These are phyloP conservation scores for Penicillium maclennaniae DNA, from an alignment of 495 filamentous ascomycete species.

Conservation along the genomic window DNA sequence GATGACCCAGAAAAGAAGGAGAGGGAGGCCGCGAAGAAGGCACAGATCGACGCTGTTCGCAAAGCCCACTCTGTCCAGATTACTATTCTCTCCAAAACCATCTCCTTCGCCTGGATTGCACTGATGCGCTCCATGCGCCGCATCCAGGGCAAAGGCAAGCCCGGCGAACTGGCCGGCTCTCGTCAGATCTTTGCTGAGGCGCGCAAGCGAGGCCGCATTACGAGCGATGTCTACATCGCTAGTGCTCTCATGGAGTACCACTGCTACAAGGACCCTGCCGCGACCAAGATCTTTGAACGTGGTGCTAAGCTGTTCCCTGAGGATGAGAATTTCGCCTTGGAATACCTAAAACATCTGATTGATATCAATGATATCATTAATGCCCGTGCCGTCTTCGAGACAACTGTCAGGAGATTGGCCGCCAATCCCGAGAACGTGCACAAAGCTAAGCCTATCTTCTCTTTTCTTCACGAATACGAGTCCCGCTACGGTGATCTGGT, in stretches of 20 bases:
- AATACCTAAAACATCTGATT: conserved; percentile 92
- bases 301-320: conserved; percentile 89
- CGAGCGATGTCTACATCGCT: conserved; percentile 89
- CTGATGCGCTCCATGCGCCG: conserved; percentile 91
- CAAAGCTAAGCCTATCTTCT: conserved; percentile 79
- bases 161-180: conserved; percentile 66
- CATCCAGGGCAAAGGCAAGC: conserved; percentile 85
- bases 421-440: conserved; percentile 64
- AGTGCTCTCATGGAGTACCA: conserved; percentile 89
- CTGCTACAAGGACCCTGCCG: conserved; percentile 89
- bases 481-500: conserved; percentile 87
- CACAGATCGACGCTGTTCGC: conserved; percentile 67
- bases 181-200: conserved; percentile 85
- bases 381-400: conserved; percentile 91
- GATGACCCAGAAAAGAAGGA: conserved; percentile 54
- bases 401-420: conserved; percentile 73
- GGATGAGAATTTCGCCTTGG: conserved; percentile 84
- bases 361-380: conserved; percentile 89
- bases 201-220: conserved; percentile 76
- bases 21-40: conserved; percentile 52
- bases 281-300: conserved; percentile 90
- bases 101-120: conserved; percentile 92
- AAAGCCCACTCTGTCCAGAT: conserved; percentile 68
- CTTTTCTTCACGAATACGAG: conserved; percentile 91
- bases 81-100: conserved; percentile 65